Evolutionary conservation across 768 basidiomycete genomes (phyloP), one percentile per base, ranked within the genome.

Genomic region (Hysterangium stoloniferum): DNA sequence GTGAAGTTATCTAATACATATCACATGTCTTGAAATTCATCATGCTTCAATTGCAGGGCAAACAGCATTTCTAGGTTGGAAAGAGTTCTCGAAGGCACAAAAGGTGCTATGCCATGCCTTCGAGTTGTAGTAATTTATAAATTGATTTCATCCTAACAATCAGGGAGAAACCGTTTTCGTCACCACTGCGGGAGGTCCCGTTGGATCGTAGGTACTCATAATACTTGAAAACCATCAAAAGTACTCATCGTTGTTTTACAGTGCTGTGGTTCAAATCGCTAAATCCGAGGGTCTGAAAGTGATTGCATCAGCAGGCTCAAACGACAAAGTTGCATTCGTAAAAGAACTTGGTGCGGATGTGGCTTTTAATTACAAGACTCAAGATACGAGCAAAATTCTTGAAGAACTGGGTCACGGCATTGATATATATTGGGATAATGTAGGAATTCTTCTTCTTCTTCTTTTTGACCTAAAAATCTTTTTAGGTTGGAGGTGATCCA

Each of bases 31-130:
- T n/a, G n/a, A n/a, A n/a, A 19, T 20, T 9, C 2, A 25, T 17
- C 17, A 19, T 38, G 20, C 4, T 15, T 24, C 4, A 20, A 38
- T 33, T 38, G 9, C 50, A 64, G 67, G 65, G n/a, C 58, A 63
- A 53, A 69, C 66, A 2, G 66, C 64, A 8, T 67, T 60, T 53
- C 57, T 57, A 47, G 67, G 53, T 8, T 79, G 75, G 71, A 77
- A 64, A 69, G 61, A 68, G 51, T 64, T 61, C 47, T 58, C 67
- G 3, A 52, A 63, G 35, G 59, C 70, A 12, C 68, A 74, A 73
- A 74, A 61, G 44, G 71, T 63, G 31, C 66, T 62, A 31, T 38
- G 19, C n/a, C n/a, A n/a, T n/a, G n/a, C n/a, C n/a, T n/a, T n/a
- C n/a, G n/a, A 3, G 25, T 31, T 6, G 6, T 19, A 9, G 3